Base-by-base conservation (phyloP, 495 filamentous ascomycete genomes). In the Parathielavia appendiculata region DNA sequence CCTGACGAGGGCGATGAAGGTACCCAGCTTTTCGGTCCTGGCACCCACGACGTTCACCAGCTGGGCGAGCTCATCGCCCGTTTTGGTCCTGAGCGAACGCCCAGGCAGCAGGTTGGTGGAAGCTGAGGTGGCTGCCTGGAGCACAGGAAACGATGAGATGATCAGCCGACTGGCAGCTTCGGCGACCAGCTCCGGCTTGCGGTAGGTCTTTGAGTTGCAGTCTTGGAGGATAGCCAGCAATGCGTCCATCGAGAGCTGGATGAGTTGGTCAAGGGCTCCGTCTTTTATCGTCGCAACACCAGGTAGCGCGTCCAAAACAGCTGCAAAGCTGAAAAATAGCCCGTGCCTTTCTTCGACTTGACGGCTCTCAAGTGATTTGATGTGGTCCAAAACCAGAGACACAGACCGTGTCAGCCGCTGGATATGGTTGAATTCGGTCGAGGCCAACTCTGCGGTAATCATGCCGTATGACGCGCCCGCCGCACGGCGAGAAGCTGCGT, bases 331-430 rank as follows among this genome's bases (percentile, higher is more conserved):
- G n/a, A 88, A 66, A 17, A 89, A 64, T 35, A 87, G 81, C 1
- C 86, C 87, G 61, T 90, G 86, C 19, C 83, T 75, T 36, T 83
- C 80, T 66, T 89, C 86, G 2, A 86, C 79, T 63, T 89, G 82
- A 47, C 80, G 77, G 13, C 70, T 71, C 57, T 82, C 76, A 6
- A 86, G 75, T 30, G 66, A 69, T 50, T 69, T 63, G 36, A 86
- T 62, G 38, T 70, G 76, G 23, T 66, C 64, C 17, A 79, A 57
- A 8, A 86, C 66, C 50, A 69, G 41, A 12, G 63, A 53, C 11
- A 73, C 53, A 0, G 69, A 71, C 4, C 51, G 32, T 9, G 54
- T 56, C 11, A 78, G 57, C 38, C 71, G 55, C 5, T 60, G 54
- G 16, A 74, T 54, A 1, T 71, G 62, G 50, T 67, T 57, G 0